Evolutionary conservation across 495 filamentous ascomycete genomes (phyloP).

Genomic region (Penicillium salamii): DNA sequence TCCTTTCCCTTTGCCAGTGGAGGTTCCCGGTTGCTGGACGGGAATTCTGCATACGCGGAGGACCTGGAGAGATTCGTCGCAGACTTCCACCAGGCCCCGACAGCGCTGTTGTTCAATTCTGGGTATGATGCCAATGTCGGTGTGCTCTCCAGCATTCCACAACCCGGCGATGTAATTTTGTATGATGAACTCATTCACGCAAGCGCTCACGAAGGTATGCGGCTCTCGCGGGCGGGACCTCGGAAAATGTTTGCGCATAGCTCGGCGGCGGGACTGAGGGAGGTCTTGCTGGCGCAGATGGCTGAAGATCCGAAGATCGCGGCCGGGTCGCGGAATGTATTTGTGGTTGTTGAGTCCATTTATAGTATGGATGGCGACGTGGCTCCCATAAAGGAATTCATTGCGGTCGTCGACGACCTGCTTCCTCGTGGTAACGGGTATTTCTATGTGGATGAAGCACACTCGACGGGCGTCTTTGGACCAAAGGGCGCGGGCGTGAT

Average conservation of each 20-base stretch:
- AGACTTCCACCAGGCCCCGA: slow-evolving; percentile 59
- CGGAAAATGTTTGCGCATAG: slow-evolving; percentile 61
- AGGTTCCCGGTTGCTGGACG: slow-evolving; percentile 51
- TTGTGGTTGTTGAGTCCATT: slow-evolving; percentile 71
- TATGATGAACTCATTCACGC: slow-evolving; percentile 78
- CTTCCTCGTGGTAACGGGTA: slow-evolving; percentile 60
- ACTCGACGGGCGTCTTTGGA: slow-evolving; percentile 68
- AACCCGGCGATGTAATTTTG: slow-evolving; percentile 64
- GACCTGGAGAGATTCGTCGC: slow-evolving; percentile 63
- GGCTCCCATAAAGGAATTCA: slow-evolving; percentile 58
- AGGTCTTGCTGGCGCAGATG: slow-evolving; percentile 37
- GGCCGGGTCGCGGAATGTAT: slow-evolving; percentile 40
- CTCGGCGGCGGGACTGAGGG: slow-evolving; percentile 40
- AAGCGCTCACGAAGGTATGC: slow-evolving; percentile 75
- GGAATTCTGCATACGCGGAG: slow-evolving; percentile 65
- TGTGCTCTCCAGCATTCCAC: slow-evolving; percentile 64
- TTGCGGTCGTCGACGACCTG: slow-evolving; percentile 52
- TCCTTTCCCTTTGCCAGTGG: slow-evolving; percentile 38
- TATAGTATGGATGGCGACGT: slow-evolving; percentile 87
- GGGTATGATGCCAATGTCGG: slow-evolving; percentile 77
- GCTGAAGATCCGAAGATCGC: slow-evolving; percentile 26
- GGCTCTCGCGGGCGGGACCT: slow-evolving; percentile 53
- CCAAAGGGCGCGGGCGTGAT: slow-evolving; percentile 63
- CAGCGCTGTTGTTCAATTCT: slow-evolving; percentile 72
- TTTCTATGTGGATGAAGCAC: slow-evolving; percentile 78